Percentiles rank a stretch among this genome's conserved stretches.
Evolutionary conservation across 441 rosid species (phyloP).

Genomic region (Gossypium trilobum): DNA sequence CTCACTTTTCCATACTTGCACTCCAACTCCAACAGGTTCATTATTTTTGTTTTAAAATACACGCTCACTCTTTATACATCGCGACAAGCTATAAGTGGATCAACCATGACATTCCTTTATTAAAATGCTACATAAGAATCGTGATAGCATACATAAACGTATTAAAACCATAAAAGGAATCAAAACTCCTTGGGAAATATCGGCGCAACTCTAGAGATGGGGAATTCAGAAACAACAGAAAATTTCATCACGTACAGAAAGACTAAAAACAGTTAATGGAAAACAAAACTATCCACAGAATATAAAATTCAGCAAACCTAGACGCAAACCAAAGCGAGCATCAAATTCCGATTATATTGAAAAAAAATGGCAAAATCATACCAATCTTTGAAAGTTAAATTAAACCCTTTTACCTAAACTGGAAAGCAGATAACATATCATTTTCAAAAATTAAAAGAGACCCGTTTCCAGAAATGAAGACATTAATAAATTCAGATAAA

Average conservation of each 20-base stretch:
- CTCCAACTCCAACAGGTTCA: constrained; percentile 21
- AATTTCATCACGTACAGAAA: constrained; percentile 10
- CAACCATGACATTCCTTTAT: constrained; percentile 12
- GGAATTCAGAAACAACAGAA: background rate
- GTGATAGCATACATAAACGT: constrained; percentile 9
- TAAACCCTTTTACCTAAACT: constrained; percentile 14
- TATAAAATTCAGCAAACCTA: constrained; percentile 7
- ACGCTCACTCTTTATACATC: background rate
- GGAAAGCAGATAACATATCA: constrained; percentile 17
- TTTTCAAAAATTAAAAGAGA: background rate
- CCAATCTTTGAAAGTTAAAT: constrained; percentile 7
- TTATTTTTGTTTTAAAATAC: constrained; percentile 12
- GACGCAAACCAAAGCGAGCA: background rate
- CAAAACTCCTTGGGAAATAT: background rate
- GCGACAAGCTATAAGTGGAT: constrained; percentile 17
- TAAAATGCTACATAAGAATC: constrained; percentile 10
- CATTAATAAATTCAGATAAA: background rate
- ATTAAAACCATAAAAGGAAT: constrained; percentile 16
- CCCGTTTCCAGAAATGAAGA: background rate
- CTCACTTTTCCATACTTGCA: constrained; percentile 18
- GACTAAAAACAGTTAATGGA: constrained; percentile 9
- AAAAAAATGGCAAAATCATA: background rate
- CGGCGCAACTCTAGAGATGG: background rate
- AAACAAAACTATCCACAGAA: constrained; percentile 11
- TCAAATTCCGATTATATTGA: background rate